Percentiles rank a stretch among this genome's conserved stretches.
Evolutionary conservation across 2,329 filamentous ascomycete genomes (phyloP).

Genomic region (Nemania abortiva): DNA sequence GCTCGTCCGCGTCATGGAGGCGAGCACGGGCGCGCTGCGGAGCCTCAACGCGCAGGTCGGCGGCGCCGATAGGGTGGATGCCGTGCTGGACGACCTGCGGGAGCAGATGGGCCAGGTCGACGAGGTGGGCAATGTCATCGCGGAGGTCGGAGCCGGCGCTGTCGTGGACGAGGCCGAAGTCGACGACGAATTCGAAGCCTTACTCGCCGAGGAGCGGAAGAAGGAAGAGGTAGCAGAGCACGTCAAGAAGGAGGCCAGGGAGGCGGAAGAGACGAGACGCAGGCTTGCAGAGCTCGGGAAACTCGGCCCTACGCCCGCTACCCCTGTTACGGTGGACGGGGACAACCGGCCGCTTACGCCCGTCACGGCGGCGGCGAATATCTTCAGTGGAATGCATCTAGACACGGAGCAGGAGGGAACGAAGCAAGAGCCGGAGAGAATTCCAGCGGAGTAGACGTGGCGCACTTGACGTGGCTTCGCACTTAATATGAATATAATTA

Average conservation of each 20-base stretch:
- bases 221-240: slow-evolving; percentile 62
- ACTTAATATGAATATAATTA: slow-evolving; percentile 32
- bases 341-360: slow-evolving; percentile 50
- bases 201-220: slow-evolving; percentile 72
- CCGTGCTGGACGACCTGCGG: slow-evolving; percentile 78
- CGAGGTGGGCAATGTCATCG: slow-evolving; percentile 82
- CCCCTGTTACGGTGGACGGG: slow-evolving; percentile 45
- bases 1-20: slow-evolving; percentile 84
- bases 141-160: slow-evolving; percentile 67
- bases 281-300: slow-evolving; percentile 64
- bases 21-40: slow-evolving; percentile 78
- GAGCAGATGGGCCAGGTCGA: slow-evolving; percentile 86
- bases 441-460: slow-evolving; percentile 25
- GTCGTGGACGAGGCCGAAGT: slow-evolving; percentile 83
- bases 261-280: slow-evolving; percentile 62
- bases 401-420: slow-evolving; percentile 35
- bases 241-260: slow-evolving; percentile 58
- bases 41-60: slow-evolving; percentile 82
- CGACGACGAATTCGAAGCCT: slow-evolving; percentile 84
- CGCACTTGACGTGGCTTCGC: slow-evolving; percentile 7
- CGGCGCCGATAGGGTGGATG: slow-evolving; percentile 79
- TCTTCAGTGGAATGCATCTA: slow-evolving; percentile 56
- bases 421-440: slow-evolving; percentile 30
- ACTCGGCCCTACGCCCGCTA: slow-evolving; percentile 51
- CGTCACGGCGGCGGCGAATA: slow-evolving; percentile 50